These are phyloP conservation scores for Ceratobasidium sp. DNA, from an alignment of 1,284 basidiomycete species.

Conservation along the genomic window DNA sequence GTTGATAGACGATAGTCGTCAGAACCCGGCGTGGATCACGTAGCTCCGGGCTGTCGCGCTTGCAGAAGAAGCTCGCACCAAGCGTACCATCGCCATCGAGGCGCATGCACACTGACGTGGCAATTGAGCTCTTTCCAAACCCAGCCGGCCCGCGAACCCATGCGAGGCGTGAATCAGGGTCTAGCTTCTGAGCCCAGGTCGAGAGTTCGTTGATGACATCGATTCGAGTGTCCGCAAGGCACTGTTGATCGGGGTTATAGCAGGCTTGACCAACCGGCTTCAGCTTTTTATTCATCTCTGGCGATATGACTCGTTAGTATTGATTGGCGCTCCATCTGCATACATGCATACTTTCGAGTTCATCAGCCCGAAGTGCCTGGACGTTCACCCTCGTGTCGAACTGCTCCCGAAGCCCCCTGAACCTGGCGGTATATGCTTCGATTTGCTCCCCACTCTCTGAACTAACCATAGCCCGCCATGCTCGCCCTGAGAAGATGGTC, in stretches of 20 bases:
- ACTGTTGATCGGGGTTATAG: neutral
- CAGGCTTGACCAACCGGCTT: neutral
- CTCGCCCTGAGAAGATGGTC: neutral
- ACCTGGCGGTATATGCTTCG: neutral
- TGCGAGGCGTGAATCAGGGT: neutral
- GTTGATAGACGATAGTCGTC: neutral
- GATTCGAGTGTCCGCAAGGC: neutral
- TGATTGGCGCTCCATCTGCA: neutral
- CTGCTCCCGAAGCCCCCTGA: neutral
- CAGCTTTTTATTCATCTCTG: neutral
- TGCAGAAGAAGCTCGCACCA: conserved; percentile 21
- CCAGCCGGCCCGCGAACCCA: conserved; percentile 37
- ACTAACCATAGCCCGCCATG: neutral
- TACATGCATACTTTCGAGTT: neutral
- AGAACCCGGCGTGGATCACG: conserved; percentile 1
- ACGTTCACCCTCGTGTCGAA: conserved; percentile 12
- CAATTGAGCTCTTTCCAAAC: conserved; percentile 26
- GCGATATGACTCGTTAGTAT: neutral
- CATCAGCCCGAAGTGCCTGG: neutral
- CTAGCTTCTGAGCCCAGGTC: neutral
- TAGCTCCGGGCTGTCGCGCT: conserved; percentile 12
- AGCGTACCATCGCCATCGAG: neutral
- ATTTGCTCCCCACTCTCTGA: neutral
- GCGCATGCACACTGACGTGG: neutral
- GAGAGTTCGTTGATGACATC: neutral